Evolutionary conservation across 2,329 filamentous ascomycete genomes (phyloP), one percentile per base, ranked within the genome.

Genomic region (Xylariales sp.): DNA sequence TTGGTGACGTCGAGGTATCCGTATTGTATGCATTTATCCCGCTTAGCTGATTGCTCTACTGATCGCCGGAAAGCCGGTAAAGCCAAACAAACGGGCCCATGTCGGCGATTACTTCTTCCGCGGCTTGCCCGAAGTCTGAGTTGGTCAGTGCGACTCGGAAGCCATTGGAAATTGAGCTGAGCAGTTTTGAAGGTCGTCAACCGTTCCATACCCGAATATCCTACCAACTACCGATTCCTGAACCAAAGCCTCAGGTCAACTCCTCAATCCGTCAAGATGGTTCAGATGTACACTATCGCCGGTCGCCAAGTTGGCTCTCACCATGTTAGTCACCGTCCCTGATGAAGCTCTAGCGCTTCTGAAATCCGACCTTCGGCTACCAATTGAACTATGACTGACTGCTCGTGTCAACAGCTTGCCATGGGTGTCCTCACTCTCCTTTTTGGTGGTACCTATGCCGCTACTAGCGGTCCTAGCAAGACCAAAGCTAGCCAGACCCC

Each of bases 291-390:
- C 69, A 70, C 60, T 51, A 66, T 81, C 56, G 65, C 76, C 61
- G 77, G 77, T 66, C 71, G 69, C 59, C 71, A 79, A 63, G 62
- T 81, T 61, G 77, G 69, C 66, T 77, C 76, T 48, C 77, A 80
- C 69, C 70, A 77, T 65, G 77, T 81, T 55, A 59, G 77, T 72
- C 41, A 24, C 45, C 31, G 46, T n/a, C 49, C 34, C 42, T 42
- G 37, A 41, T 31, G 45, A 14, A 24, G 36, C 22, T 24, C 32
- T 27, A 27, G 24, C 20, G 24, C 31, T 38, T 36, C 9, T n/a
- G 33, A 32, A 40, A 41, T 24, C 53, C 57, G 46, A 57, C 29
- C 7, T 14, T 8, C 7, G 8, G 11, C 28, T 43, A 41, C 38
- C 37, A 45, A 35, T 36, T 35, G 31, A 36, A 15, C 31, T 19